Base-by-base conservation (phyloP, 768 basidiomycete species). In the Phaeolepiota aurea region DNA sequence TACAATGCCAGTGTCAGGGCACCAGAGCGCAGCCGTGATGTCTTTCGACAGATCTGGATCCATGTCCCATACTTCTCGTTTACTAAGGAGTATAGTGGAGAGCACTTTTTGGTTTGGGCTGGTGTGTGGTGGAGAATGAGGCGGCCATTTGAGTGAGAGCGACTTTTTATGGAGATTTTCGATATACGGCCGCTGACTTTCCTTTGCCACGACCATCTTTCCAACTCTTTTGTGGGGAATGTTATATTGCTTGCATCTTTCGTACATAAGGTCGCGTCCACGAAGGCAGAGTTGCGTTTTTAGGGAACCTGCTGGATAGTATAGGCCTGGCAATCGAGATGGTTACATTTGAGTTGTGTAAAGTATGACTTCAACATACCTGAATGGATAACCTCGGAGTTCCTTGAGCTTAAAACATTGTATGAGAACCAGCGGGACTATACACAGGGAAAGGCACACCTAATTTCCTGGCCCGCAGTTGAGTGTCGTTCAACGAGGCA, bases 361-460 rank as follows among this genome's bases (percentile, higher is more conserved):
- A 31, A 15, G 12, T 13, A 25, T 5, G 20, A 12, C 13, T 25
- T n/a, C 31, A 44, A 38, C 13, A 12, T 14, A 79, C 87, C 91
- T 45, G 87, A 82, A 63, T 97, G 93, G 19, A 97, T 85, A 16
- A 98, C 93, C 54, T 96, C 93, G 0, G 91, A 93, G 57, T 94
- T 96, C 12, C 93, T 77, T 30, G 88, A 91, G 57, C 91, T 92
- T 32, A 15, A 41, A 11, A 13, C 35, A 33, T 5, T 14, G 28
- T 14, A 21, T 13, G 37, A 38, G 30, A 23, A 32, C 20, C 28
- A 16, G 9, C n/a, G 18, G 41, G 11, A n/a, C 12, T 19, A 20
- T 10, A 36, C 20, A 22, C 32, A 5, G 25, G 3, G 33, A 19
- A 15, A 38, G 25, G 39, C 50, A 15, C 50, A 80, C 88, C 89